Evolutionary conservation across 2,329 filamentous ascomycete species (phyloP), one percentile per base, ranked within the genome.

Genomic region (Annulohypoxylon truncatum): DNA sequence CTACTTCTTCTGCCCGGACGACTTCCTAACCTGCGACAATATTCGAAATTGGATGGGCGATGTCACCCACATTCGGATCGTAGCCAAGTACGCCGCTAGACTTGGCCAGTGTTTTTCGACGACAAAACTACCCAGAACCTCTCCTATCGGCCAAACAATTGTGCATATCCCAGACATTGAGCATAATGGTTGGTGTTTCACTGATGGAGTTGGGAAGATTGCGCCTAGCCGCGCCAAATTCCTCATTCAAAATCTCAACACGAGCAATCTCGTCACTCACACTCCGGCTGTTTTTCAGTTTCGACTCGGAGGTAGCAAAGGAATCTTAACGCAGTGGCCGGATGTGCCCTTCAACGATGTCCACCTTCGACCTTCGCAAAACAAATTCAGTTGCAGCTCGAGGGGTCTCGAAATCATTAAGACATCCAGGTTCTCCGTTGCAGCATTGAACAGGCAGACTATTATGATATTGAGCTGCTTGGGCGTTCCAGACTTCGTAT

Each of bases 81-180:
- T 97, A n/a, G 94, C 95, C 28, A 97, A 97, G 74, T 92, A 94
- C 76, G 92, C 93, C 50, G 93, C 96, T 26, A 88, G 96, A 26
- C 82, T 98, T 15, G 96, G 96, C 0, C 96, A 98, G 78, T 97
- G 94, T 76, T 97, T 99, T 76, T 97, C 96, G 0, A 97, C 95
- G 0, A 99, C 96, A 0, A 83, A 92, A 64, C 89, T 91, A 9
- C 89, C 97, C 42, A 84, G 83, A 26, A 85, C 88, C 13, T 87
- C 89, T 20, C 85, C 84, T 0, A 86, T 90, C 5, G 87, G 87
- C 0, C 82, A 84, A 1, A 77, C 87, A 24, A 82, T 86, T 10
- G 82, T 82, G 4, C 87, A 82, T 3, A 92, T 95, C 29, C 78
- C 84, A 0, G 96, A 98, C 69, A 86, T 98, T 18, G 82, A 89